These are phyloP conservation scores for Taiozyma sp. DNA, from an alignment of 1,139 yeast genomes.

Conservation along the genomic window DNA sequence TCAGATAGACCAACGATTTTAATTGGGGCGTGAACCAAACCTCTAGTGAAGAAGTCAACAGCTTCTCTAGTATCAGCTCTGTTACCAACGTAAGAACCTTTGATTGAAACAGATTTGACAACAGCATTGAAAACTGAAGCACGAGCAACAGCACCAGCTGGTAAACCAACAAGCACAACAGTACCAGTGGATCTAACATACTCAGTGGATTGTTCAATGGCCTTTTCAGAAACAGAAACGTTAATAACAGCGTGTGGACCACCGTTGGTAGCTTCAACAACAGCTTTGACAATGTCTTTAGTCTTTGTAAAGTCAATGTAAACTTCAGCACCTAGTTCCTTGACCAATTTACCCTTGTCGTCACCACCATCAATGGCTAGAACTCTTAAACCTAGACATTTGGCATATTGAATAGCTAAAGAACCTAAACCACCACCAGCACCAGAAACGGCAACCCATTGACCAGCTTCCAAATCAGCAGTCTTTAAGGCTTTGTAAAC, in stretches of 20 bases:
- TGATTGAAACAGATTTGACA: constrained; percentile 47
- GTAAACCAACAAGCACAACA: constrained; percentile 58
- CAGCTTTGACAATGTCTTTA: constrained; percentile 44
- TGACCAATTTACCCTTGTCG: constrained; percentile 45
- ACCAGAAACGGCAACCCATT: constrained; percentile 61
- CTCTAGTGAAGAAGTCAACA: constrained; percentile 57
- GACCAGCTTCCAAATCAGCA: constrained; percentile 46
- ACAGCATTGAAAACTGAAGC: constrained; percentile 53
- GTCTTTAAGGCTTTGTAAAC: constrained; percentile 63
- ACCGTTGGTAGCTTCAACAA: constrained; percentile 44
- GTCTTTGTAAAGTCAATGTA: constrained; percentile 47
- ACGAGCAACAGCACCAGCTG: constrained; percentile 51
- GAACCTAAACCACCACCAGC: constrained; percentile 67
- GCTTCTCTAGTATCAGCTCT: constrained; percentile 68
- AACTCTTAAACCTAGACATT: constrained; percentile 57
- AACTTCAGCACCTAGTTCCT: constrained; percentile 49
- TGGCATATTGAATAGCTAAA: constrained; percentile 56
- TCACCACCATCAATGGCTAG: constrained; percentile 58
- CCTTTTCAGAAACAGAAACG: constrained; percentile 54
- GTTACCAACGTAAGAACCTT: constrained; percentile 66
- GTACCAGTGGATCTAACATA: constrained; percentile 55
- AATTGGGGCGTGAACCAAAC: constrained; percentile 55
- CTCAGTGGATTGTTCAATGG: constrained; percentile 48
- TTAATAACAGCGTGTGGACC: constrained; percentile 62
- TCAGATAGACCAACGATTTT: constrained; percentile 53